Evolutionary conservation across 495 filamentous ascomycete genomes (phyloP).

Genomic region (Saxispiralis lemnorum): DNA sequence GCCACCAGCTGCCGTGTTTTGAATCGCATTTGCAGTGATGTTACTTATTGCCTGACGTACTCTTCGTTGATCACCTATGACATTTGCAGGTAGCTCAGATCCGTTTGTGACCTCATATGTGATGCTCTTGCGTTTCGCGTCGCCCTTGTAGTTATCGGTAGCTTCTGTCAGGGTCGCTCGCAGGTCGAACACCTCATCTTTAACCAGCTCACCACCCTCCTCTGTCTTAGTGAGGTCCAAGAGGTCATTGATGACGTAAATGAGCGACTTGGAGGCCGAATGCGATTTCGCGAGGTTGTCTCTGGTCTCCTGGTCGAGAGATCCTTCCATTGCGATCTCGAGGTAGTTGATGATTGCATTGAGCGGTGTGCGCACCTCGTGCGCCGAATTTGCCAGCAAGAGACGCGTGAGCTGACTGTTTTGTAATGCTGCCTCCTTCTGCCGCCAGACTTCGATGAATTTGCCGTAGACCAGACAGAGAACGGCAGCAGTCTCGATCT

Average conservation of each 20-base stretch:
- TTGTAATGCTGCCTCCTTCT: constrained; percentile 73
- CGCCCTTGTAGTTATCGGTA: constrained; percentile 51
- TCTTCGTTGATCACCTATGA: constrained; percentile 63
- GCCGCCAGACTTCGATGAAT: constrained; percentile 84
- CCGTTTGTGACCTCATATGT: constrained; percentile 48
- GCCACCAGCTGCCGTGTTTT: constrained; percentile 54
- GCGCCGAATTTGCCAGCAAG: constrained; percentile 77
- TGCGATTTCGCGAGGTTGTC: constrained; percentile 79
- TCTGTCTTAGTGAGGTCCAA: constrained; percentile 84
- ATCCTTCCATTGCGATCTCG: constrained; percentile 79
- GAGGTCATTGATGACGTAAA: constrained; percentile 92
- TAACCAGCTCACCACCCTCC: constrained; percentile 60
- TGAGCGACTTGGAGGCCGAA: constrained; percentile 86
- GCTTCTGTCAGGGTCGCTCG: constrained; percentile 56
- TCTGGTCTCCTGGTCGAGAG: constrained; percentile 64
- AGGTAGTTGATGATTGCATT: constrained; percentile 96
- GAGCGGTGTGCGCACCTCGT: constrained; percentile 84
- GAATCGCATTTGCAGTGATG: constrained; percentile 68
- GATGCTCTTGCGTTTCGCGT: constrained; percentile 60
- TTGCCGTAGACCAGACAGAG: constrained; percentile 82
- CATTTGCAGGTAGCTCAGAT: constrained; percentile 49
- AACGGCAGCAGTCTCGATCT: constrained; percentile 74
- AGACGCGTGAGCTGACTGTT: constrained; percentile 66
- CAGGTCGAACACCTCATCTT: constrained; percentile 67
- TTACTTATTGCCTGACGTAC: constrained; percentile 71